Conservation (phyloP, 306 rosid species). For the Alnus glutinosa region DNA sequence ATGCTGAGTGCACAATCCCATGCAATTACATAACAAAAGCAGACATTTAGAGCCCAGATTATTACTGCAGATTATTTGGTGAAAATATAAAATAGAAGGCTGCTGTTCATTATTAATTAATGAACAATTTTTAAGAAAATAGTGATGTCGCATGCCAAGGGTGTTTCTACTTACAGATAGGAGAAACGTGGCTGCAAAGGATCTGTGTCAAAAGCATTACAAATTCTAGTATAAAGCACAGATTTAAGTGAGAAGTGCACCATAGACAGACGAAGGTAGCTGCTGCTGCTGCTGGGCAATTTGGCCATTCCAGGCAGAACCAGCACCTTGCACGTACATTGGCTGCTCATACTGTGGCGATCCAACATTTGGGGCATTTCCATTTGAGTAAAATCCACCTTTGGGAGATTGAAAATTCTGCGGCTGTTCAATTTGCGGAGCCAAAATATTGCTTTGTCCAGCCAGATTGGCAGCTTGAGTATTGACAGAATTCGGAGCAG, state of each 20-base stretch:
- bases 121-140: constrained; percentile 1
- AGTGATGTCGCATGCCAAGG: constrained; percentile 16
- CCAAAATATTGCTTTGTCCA: constrained; percentile 44
- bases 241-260: constrained; percentile 44
- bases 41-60: constrained; percentile 22
- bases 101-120: constrained; percentile 14
- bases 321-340: constrained; percentile 51
- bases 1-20: constrained; percentile 14
- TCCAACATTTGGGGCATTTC: constrained; percentile 55
- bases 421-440: constrained; percentile 58
- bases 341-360: constrained; percentile 68
- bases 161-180: constrained; percentile 22
- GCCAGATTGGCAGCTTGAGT: constrained; percentile 47
- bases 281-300: constrained; percentile 57
- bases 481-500: constrained; percentile 40
- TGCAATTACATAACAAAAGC: constrained; percentile 23
- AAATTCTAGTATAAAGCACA: constrained; percentile 6
- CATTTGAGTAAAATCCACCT: constrained; percentile 62
- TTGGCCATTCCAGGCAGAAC: constrained; percentile 82
- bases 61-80: not conserved
- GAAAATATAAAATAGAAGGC: constrained; percentile 13
- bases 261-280: constrained; percentile 67
- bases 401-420: constrained; percentile 61
- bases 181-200: constrained; percentile 25
- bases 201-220: constrained; percentile 23